A percentile compares a stretch with the other conserved stretches of the same genome.
phyloP scores from a whole-genome alignment of 192 early-diverging fungal species.

The Pecoramyces ruminantium region DNA sequence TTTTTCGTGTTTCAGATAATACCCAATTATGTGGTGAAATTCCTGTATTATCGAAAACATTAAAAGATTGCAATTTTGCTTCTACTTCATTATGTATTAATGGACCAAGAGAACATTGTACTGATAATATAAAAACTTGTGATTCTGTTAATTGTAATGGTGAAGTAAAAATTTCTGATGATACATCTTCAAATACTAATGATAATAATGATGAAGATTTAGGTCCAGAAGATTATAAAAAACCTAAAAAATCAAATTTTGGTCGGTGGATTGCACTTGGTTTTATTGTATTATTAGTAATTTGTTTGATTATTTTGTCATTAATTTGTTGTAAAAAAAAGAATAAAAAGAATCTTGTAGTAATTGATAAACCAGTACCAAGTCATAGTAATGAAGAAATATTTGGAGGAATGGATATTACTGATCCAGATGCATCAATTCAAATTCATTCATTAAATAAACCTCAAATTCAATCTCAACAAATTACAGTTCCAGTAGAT shows the following conservation, averaged over 20 bases:
- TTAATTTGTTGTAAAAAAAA: background rate
- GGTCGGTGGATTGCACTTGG: background rate
- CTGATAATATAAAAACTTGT: background rate
- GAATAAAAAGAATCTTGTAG: background rate
- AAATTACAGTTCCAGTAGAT: background rate
- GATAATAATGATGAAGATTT: background rate
- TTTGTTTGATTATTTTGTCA: background rate
- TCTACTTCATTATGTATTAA: background rate
- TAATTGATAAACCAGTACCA: background rate
- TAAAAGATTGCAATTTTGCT: background rate
- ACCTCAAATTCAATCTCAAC: background rate
- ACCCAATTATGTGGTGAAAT: background rate
- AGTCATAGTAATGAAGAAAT: background rate
- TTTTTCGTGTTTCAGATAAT: background rate
- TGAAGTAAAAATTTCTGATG: background rate
- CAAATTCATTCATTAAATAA: background rate
- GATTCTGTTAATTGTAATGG: background rate
- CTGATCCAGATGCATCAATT: background rate
- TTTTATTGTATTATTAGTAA: background rate
- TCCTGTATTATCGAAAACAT: background rate
- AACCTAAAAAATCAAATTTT: background rate
- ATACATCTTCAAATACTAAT: background rate
- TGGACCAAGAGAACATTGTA: background rate
- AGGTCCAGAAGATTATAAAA: no score
- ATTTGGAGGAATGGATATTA: background rate